Base-by-base conservation (phyloP, 495 filamentous ascomycete genomes). In the Aspergillus steynii region DNA sequence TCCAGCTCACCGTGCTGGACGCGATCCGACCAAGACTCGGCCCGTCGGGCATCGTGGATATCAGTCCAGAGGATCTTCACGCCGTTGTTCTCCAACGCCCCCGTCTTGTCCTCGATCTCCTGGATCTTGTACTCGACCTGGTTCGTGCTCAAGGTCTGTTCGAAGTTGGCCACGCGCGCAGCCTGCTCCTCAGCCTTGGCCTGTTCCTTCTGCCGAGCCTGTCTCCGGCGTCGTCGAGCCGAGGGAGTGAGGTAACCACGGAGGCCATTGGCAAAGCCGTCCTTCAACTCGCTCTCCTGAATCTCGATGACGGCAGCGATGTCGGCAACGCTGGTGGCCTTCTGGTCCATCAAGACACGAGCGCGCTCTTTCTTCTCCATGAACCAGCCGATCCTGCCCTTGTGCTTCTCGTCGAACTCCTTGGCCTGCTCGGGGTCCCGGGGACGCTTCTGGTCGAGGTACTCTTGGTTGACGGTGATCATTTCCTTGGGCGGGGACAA, bases 241-340 rank as follows among this genome's bases (percentile, higher is more conserved):
- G 61, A 68, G 15, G 61, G 66, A 47, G 68, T 71, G 32, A 83
- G 55, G 27, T 74, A 77, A 4, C 72, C 76, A 29, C 65, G 60
- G 63, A 71, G 65, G 10, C 64, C 63, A 25, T 63, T 63, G 45
- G 64, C 69, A 46, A 79, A 64, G 25, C 73, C 74, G 27, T 71
- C 60, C 61, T 56, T 45, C 32, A 74, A 70, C 55, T 77, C 71
- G 34, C 72, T 60, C 34, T 71, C 79, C 67, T 86, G 85, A 61
- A 85, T 86, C 5, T 65, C 71, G 52, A 98, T 77, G 9, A 96
- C 89, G 28, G 86, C 86, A 1, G 95, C 91, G 28, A 98, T 75
- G 73, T 99, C 95, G 29, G 95, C 95, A 25, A 96, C 80, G 10
- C 80, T 82, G 70, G 93, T 96, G n/a, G 90, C 90, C 73, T 88